Conservation (phyloP, 129 eudicot genomes). For the Deinandra increscens region DNA sequence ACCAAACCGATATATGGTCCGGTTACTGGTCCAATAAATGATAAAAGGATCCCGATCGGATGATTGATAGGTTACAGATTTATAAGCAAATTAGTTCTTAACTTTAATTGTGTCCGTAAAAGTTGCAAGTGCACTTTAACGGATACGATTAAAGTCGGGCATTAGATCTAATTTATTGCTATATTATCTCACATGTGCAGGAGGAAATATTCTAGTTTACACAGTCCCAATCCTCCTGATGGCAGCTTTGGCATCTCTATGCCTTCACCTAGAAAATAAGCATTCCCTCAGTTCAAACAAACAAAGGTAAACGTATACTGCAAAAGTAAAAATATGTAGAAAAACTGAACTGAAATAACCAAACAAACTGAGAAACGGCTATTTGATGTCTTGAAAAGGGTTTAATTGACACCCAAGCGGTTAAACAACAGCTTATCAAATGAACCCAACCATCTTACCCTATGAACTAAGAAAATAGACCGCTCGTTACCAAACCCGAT, state of each 20-base stretch:
- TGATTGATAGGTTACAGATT: too few relatives aligned
- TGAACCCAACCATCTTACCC: too few relatives aligned
- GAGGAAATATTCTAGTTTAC: constrained; percentile 51
- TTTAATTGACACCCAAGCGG: too few relatives aligned
- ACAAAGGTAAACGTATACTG: constrained; percentile 29
- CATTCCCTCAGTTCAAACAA: constrained; percentile 4
- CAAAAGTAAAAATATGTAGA: too few relatives aligned
- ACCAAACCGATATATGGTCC: too few relatives aligned
- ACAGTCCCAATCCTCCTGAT: constrained; percentile 47
- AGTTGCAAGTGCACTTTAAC: too few relatives aligned
- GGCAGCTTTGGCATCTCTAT: constrained; percentile 49
- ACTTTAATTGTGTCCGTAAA: not conserved
- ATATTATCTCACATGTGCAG: constrained; percentile 32
- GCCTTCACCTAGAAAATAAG: constrained; percentile 55
- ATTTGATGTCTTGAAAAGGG: too few relatives aligned
- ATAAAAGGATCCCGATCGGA: too few relatives aligned
- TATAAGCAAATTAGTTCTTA: not conserved
- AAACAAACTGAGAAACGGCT: not conserved
- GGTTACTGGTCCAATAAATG: too few relatives aligned
- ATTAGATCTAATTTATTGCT: constrained; percentile 2
- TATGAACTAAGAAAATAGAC: too few relatives aligned
- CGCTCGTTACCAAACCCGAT: too few relatives aligned
- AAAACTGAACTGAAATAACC: not conserved
- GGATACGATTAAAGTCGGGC: not conserved
- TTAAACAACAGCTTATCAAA: too few relatives aligned